Evolutionary conservation across 1,139 yeast genomes (phyloP), one percentile per base, ranked within the genome.

Genomic region (Spathaspora sp.): DNA sequence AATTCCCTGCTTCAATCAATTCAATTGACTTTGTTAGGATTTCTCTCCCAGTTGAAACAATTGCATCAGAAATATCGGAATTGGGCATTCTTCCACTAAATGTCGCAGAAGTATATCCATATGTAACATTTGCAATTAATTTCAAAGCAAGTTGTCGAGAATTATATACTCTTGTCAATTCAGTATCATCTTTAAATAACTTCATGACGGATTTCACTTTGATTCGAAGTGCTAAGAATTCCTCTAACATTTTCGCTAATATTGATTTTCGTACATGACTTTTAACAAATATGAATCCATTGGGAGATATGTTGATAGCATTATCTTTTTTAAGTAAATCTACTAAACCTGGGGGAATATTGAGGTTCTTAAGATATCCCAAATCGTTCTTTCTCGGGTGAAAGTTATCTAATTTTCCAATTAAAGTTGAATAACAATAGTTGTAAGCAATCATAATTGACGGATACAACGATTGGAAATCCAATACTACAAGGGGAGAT

Each of bases 1-100:
- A 88, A 29, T 72, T 60, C 25, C 80, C 76, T 0, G 61, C 55
- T 50, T 89, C 95, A 46, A 93, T 90, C 44, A 78, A 59, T 3
- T 78, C 78, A 38, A 90, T 84, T 0, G 97, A 86, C 45, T 76
- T 74, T 43, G 82, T 83, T 45, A 93, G 65, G 0, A 90, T 85
- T 61, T 91, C 97, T 48, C 98, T 72, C 0, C 95, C 99, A 0
- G 95, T 84, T 24, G 93, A 82, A 0, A 93, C 99, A 60, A 93
- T 89, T 9, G 96, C 86, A 66, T 93, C 99, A 0, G 99, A 96
- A 27, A 93, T 78, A 60, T 90, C 98, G 0, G 96, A 83, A 57
- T 95, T 89, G 0, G 99, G 99, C 99, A 93, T 93, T 52, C 99
- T 71, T 0, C 99, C 99, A 29, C 97, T 89, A 59, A 85, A 93